A percentile compares a stretch with the other conserved stretches of the same genome.
Conservation (phyloP, 495 filamentous ascomycete species). For the Astrocystis sublimbata region DNA sequence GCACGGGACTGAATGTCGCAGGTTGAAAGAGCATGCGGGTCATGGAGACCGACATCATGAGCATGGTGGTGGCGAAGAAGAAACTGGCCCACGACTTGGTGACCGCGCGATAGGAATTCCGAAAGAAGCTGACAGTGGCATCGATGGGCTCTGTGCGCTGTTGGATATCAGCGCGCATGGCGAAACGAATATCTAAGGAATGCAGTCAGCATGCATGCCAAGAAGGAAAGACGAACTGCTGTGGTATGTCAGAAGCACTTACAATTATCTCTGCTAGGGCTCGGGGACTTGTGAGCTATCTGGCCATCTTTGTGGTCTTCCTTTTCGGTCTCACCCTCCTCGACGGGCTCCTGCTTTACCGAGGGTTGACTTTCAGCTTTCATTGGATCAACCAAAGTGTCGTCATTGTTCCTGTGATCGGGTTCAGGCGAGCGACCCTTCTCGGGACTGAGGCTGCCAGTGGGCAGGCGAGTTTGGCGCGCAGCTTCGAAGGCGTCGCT, state of each 20-base stretch:
- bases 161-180: conserved; percentile 80
- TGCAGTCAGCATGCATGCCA: conserved; percentile 24
- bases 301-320: conserved; percentile 23
- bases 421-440: conserved; percentile 51
- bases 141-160: conserved; percentile 85
- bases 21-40: conserved; percentile 69
- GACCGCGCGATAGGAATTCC: conserved; percentile 53
- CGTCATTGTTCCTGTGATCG: conserved; percentile 35
- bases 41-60: conserved; percentile 59
- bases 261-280: conserved; percentile 37
- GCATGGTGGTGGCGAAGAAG: conserved; percentile 53
- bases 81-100: conserved; percentile 69
- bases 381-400: conserved; percentile 34
- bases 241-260: conserved; percentile 16
- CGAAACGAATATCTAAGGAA: conserved; percentile 76
- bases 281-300: conserved; percentile 31
- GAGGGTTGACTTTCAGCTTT: conserved; percentile 31
- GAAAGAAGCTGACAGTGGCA: conserved; percentile 64
- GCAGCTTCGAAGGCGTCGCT: conserved; percentile 49
- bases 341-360: conserved; percentile 3
- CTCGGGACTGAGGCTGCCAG: conserved; percentile 53
- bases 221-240: background rate
- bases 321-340: conserved; percentile 1
- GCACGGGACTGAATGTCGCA: conserved; percentile 64
- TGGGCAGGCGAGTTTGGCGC: conserved; percentile 51